Conservation (phyloP, 2,329 filamentous ascomycete species). For the Ceratocystis huliohia region DNA sequence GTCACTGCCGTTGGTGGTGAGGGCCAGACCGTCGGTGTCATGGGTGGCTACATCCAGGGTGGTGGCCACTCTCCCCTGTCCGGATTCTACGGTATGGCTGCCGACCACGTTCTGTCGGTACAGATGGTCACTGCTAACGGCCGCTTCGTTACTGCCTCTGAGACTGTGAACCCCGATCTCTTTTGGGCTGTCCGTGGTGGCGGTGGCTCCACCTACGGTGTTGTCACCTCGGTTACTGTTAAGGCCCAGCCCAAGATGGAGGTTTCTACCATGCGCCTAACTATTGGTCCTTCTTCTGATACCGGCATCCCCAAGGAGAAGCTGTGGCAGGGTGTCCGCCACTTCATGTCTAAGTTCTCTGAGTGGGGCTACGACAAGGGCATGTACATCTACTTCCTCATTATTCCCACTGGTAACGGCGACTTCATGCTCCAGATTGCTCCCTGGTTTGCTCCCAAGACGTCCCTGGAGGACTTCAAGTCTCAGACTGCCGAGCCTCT, state of each 20-base stretch:
- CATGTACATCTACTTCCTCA: slow-evolving; percentile 23
- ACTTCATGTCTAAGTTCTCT: slow-evolving; percentile 26
- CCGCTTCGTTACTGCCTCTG: slow-evolving; percentile 32
- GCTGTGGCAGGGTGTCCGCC: slow-evolving; percentile 29
- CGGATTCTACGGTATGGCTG: slow-evolving; percentile 32
- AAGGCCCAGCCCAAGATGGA: slow-evolving; percentile 28
- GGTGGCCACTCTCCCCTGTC: slow-evolving; percentile 40
- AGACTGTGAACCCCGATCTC: slow-evolving; percentile 33
- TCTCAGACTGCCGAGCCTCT: slow-evolving; percentile 25
- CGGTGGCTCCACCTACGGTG: slow-evolving; percentile 34
- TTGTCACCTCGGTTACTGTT: slow-evolving; percentile 32
- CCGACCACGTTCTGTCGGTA: slow-evolving; percentile 37
- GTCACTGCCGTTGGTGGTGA: slow-evolving; percentile 21
- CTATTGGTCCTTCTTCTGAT: slow-evolving; percentile 27
- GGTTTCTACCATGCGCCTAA: slow-evolving; percentile 28
- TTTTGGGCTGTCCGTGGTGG: slow-evolving; percentile 40
- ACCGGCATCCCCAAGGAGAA: slow-evolving; percentile 28
- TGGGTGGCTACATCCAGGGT: slow-evolving; percentile 44
- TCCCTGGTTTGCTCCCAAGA: slow-evolving; percentile 25
- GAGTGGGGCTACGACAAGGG: slow-evolving; percentile 22
- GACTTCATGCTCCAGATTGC: slow-evolving; percentile 27
- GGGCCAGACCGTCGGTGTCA: slow-evolving; percentile 39
- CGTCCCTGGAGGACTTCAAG: slow-evolving; percentile 27
- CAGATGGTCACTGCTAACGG: slow-evolving; percentile 38
- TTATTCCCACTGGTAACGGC: slow-evolving; percentile 24